Base-by-base conservation (phyloP, 1,284 basidiomycete genomes). In the Neolentinus lepideus region DNA sequence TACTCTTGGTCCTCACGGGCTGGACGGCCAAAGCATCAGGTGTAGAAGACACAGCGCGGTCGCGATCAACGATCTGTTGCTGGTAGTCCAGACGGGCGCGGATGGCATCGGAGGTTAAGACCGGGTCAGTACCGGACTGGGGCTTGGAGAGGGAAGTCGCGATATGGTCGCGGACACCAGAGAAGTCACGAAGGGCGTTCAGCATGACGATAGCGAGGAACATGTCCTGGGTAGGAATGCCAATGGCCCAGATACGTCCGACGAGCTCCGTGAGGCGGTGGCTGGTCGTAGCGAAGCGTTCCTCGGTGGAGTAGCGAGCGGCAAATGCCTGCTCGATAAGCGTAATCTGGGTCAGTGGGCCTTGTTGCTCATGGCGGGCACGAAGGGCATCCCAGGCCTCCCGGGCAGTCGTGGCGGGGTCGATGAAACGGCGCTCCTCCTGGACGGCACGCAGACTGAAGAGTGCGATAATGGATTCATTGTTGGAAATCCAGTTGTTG, bases 241-340 rank as follows among this genome's bases (percentile, higher is more conserved):
- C 61, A 38, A 61, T 63, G 2, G 29, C 16, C 25, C 59, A 52
- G 50, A 63, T 58, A 22, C 54, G 56, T 2, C 56, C 29, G n/a
- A 56, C 55, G 24, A 56, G 24, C 0, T 54, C 24, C 11, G 38
- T 12, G 26, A 59, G 24, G 25, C 22, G 14, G 48, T 46, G 21
- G 36, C 51, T 31, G 52, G 58, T 26, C 51, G 22, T 2, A 33
- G 55, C 12, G 54, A 56, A 26, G 52, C 12, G n/a, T 33, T 47
- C 27, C 27, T 8, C 1, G 8, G 9, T 1, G n/a, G 51, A 48
- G 27, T 54, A 59, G 1, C 48, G 52, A 12, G 47, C 24, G 0
- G 33, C n/a, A 14, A 62, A 54, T 1, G 60, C 50, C 22, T 62
- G 57, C 4, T 55, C 51, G 14, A 62, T 47, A 14, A 57, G 52